Evolutionary conservation across 2,329 filamentous ascomycete genomes (phyloP), one percentile per base, ranked within the genome.

Genomic region (Claviceps maximensis): DNA sequence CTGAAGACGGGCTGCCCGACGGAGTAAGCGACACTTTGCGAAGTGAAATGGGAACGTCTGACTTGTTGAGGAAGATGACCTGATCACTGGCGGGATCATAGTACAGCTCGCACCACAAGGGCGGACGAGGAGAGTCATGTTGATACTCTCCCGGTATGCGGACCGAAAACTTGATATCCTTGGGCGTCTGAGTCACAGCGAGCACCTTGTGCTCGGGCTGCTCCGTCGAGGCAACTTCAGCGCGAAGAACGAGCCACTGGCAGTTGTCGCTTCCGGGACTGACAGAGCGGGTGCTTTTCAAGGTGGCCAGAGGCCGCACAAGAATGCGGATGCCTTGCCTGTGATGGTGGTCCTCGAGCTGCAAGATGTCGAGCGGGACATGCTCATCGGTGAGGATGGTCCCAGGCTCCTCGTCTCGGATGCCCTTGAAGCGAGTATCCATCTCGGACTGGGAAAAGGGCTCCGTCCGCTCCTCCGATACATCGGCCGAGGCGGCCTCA

Each of bases 141-240:
- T 67, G 65, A 50, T 66, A 68, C 53, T 75, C 72, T 17, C 71
- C 71, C 4, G 77, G 78, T 53, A 81, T 77, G 49, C 73, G 70
- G 55, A 81, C 76, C 41, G 75, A 76, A 60, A 80, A 80, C 56
- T 79, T 80, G 70, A 80, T 79, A 63, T 81, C 77, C 60, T 74
- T 74, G 56, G 73, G 71, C 5, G 78, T 81, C 68, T 82, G 78
- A 58, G 77, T 79, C 60, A 82, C 78, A 38, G 78, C 78, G 27
- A 82, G 65, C 48, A 81, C 78, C 60, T 74, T 77, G 63, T 79
- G 74, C 56, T 73, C 71, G n/a, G 75, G 71, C 61, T 74, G 69
- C n/a, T 75, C 71, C 42, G 74, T 63, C 19, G 74, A 72, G 40
- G 75, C 71, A 40, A 76, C 71, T 61, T 80, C 76, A 56, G 77